Conservation (phyloP, 768 basidiomycete genomes). For the Podaxis sp. region DNA sequence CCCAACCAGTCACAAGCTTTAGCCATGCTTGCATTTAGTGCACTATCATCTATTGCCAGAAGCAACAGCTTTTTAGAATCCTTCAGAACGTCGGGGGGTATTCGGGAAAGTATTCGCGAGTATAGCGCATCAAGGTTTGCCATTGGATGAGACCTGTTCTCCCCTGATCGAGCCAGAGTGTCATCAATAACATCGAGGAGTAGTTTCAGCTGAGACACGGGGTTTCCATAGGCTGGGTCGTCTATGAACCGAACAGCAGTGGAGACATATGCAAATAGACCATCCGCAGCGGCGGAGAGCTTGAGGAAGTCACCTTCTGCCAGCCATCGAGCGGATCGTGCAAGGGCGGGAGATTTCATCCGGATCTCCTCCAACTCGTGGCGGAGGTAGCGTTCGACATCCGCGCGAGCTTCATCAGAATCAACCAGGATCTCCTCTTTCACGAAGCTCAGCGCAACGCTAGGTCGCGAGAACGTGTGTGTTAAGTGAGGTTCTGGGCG, state of each 20-base stretch:
- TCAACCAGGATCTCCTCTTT: neutral
- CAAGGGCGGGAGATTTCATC: neutral
- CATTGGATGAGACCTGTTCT: neutral
- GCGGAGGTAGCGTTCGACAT: neutral
- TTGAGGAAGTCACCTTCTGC: neutral
- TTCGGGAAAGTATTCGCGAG: neutral
- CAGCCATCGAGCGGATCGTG: neutral
- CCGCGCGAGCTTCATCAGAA: neutral
- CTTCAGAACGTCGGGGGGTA: too few relatives aligned
- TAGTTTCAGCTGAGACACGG: neutral
- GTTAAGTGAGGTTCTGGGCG: constrained; percentile 8
- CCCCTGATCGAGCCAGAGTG: too few relatives aligned
- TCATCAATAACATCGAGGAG: neutral
- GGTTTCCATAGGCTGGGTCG: neutral
- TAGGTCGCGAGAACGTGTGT: neutral
- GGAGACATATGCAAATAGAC: neutral
- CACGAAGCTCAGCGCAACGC: neutral
- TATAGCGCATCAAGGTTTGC: constrained; percentile 11
- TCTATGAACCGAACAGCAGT: neutral
- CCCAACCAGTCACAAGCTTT: neutral
- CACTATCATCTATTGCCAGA: too few relatives aligned
- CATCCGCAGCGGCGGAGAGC: neutral
- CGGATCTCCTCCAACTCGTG: neutral
- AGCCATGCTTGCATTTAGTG: neutral
- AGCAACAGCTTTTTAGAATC: too few relatives aligned